These are phyloP conservation scores for Dryadomyces quercus-mongolicae DNA, from an alignment of 2,329 filamentous ascomycete species.

Conservation along the genomic window DNA sequence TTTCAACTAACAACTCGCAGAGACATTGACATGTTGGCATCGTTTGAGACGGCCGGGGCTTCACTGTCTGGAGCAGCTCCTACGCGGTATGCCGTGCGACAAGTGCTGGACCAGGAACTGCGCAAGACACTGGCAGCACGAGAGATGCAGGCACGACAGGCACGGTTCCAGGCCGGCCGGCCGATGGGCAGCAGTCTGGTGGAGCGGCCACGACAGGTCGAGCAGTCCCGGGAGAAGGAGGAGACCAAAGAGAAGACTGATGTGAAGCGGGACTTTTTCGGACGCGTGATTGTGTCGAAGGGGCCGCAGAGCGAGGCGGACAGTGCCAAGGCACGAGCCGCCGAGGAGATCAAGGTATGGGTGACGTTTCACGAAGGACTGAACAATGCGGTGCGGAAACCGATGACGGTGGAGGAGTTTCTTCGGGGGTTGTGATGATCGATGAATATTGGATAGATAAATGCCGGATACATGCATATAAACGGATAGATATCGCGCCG, in stretches of 20 bases:
- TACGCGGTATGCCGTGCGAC: conserved; percentile 82
- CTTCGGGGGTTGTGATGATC: conserved; percentile 45
- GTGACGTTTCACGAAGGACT: conserved; percentile 82
- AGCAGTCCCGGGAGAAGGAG: conserved; percentile 5
- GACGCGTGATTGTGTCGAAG: conserved; percentile 40
- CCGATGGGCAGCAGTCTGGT: conserved; percentile 16
- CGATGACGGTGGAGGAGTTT: conserved; percentile 69
- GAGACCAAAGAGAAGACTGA: not conserved
- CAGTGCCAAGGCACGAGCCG: not conserved
- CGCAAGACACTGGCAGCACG: conserved; percentile 57
- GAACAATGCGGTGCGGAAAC: conserved; percentile 85
- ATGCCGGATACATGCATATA: not conserved
- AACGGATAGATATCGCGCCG: too few species aligned
- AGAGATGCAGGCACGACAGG: conserved; percentile 53
- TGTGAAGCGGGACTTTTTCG: conserved; percentile 77
- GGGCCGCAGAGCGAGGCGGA: conserved; percentile 21
- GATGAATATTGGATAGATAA: not conserved
- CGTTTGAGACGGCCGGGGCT: conserved; percentile 57
- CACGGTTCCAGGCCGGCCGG: conserved; percentile 46
- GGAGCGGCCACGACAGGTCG: too few species aligned
- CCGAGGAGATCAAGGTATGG: conserved; percentile 45
- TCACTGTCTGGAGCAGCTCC: conserved; percentile 49
- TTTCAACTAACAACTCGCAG: conserved; percentile 21
- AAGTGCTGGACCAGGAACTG: conserved; percentile 87
- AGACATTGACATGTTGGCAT: conserved; percentile 64